Base-by-base conservation (phyloP, 169 alveolate genomes). In the Ichthyophthirius multifiliis region DNA sequence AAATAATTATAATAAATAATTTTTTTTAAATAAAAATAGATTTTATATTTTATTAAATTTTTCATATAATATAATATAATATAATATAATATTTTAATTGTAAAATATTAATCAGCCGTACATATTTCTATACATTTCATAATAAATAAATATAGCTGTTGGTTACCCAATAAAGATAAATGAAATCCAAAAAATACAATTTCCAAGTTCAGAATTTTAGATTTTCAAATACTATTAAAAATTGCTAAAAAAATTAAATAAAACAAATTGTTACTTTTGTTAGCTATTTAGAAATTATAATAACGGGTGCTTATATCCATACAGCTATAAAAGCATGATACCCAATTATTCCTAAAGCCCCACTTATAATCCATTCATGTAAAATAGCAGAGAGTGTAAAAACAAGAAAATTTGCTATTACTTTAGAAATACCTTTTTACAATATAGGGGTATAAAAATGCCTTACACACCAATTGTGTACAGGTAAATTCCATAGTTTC, bases 401-500 rank as follows among this genome's bases (percentile, higher is more conserved):
- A 4, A 81, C 86, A 35, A 81, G 39, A 39, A 81, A 31, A 71
- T 73, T 81, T 1, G 86, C 34, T n/a, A 35, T 43, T 15, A 76
- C 18, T 62, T 74, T 81, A 44, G 43, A 71, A 44, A 71, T 32
- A 3, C 86, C 86, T 39, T 65, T 71, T 73, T 81, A 71, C 3
- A 81, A 41, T 34, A 65, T 64, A 45, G 86, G 86, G 20, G 45
- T 47, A 48, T 81, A 81, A 16, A 81, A 27, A 20, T 81, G 86
- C 27, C 86, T 48, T 23, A 81, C 65, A 18, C 71, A 43, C 86
- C 86, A 81, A 41, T 81, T 76, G 47, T 81, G 86, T 48, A 81
- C 86, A 48, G 86, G 86, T 16, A 81, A 32, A 71, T 81, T 81
- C 86, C 86, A 81, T 16, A 81, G 39, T 73, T 76, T 81, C 86